Percentiles rank a stretch among this genome's conserved stretches.
Conservation (phyloP, 805 yeast species). For the Starmera quercuum region DNA sequence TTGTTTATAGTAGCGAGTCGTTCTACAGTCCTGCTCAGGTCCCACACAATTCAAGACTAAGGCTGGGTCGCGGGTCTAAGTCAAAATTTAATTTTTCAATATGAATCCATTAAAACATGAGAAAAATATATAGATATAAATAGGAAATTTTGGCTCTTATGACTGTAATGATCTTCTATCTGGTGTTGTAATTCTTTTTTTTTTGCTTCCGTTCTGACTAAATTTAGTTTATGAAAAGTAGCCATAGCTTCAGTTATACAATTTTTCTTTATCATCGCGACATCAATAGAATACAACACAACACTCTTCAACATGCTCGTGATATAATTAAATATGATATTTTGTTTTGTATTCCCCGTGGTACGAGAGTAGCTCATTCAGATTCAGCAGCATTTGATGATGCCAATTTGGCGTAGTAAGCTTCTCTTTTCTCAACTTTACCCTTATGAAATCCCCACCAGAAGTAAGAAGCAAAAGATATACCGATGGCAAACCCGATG, state of each 20-base stretch:
- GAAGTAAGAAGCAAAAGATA: slow-evolving; percentile 64
- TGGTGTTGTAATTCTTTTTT: too few species aligned
- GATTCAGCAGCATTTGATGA: slow-evolving; percentile 13
- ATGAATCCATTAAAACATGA: too few species aligned
- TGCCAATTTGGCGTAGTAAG: slow-evolving; percentile 47
- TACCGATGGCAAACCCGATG: slow-evolving; percentile 59
- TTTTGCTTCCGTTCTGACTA: too few species aligned
- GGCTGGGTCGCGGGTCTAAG: too few species aligned
- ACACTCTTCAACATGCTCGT: neutral
- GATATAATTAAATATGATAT: neutral
- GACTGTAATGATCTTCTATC: too few species aligned
- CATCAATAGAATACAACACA: neutral
- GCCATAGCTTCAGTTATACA: neutral
- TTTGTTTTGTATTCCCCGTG: neutral
- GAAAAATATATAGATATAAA: too few species aligned
- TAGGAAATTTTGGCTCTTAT: too few species aligned
- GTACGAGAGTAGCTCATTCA: slow-evolving; percentile 16
- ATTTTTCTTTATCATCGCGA: neutral
- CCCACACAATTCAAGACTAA: too few species aligned
- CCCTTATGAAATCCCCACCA: slow-evolving; percentile 83
- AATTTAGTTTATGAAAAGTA: too few species aligned
- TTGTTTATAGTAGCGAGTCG: too few species aligned
- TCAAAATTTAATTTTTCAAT: too few species aligned
- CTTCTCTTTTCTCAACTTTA: slow-evolving; percentile 68
- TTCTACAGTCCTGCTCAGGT: too few species aligned